phyloP scores from a whole-genome alignment of 164 flowering plant genomes.

The Kalanchoe fedtschenkoi region DNA sequence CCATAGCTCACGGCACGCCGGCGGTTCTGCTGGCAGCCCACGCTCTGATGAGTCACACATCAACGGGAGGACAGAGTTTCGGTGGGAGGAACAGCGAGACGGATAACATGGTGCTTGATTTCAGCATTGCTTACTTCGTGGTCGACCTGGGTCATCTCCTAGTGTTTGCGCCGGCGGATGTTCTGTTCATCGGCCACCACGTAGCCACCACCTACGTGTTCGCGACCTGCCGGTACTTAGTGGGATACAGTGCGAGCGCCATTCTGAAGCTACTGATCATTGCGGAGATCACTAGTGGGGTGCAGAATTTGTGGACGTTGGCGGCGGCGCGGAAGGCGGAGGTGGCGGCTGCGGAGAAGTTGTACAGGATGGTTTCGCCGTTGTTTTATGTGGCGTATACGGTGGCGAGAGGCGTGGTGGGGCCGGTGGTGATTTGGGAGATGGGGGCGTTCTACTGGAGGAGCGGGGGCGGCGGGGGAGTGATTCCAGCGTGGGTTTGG shows the following conservation, averaged over 20 bases:
- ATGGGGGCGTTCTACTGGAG: constrained; percentile 19
- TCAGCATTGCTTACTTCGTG: constrained; percentile 45
- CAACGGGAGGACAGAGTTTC: constrained; percentile 22
- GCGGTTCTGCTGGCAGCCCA: constrained; percentile 15
- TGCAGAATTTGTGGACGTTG: constrained; percentile 46
- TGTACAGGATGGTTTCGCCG: constrained; percentile 23
- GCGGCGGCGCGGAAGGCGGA: constrained; percentile 22
- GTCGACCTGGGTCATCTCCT: constrained; percentile 38
- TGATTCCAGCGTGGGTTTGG: constrained; percentile 48
- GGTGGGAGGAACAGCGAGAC: constrained; percentile 10
- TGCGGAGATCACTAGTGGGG: constrained; percentile 41
- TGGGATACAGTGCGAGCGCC: constrained; percentile 30
- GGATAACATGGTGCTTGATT: constrained; percentile 29
- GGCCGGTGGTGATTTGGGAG: constrained; percentile 23
- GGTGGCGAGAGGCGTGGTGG: constrained; percentile 37
- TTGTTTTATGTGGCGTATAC: constrained; percentile 25
- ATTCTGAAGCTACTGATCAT: constrained; percentile 33
- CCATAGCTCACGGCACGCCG: constrained; percentile 51
- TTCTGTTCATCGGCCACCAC: constrained; percentile 51
- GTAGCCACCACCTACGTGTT: constrained; percentile 40
- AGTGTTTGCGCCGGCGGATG: constrained; percentile 29
- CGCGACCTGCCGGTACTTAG: constrained; percentile 34
- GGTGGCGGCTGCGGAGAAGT: constrained; percentile 13
- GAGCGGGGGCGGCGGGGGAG: constrained; percentile 20
- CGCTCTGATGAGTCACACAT: constrained; percentile 8